Base-by-base conservation (phyloP, 1,139 yeast genomes). In the Scheffersomyces parashehatae region DNA sequence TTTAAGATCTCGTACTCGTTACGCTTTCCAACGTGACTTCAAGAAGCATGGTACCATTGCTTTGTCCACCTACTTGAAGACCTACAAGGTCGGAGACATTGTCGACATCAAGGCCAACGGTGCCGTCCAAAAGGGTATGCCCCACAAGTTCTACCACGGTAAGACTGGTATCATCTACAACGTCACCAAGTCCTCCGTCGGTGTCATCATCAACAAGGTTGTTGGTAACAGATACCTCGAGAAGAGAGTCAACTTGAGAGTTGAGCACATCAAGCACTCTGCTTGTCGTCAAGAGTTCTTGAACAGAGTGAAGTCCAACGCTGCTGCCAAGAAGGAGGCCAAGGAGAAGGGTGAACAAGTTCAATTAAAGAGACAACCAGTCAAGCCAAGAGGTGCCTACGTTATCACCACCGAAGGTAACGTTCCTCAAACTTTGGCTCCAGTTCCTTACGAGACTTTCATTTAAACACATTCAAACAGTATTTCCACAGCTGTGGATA, bases 121-220 rank as follows among this genome's bases (percentile, higher is more conserved):
- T 82, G 82, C 98, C 63, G 82, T 90, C 80, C 97, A 91, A 77
- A 89, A 90, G 84, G 97, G 97, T 86, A 89, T 91, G 96, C 97
- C 98, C 74, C 96, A 88, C 88, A 91, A 91, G 83, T 89, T 82
- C 85, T 90, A 91, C 96, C 97, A 90, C 82, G 97, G 98, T 78
- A 90, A 89, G 85, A 91, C 97, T 60, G 98, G 98, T 84, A 88
- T 90, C 62, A 84, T 91, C 59, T 91, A 83, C 93, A 91, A 91
- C 83, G 93, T 91, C 62, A 90, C 98, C 84, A 90, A 88, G 82
- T 79, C 96, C 54, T 81, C 97, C 54, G 97, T 91, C 59, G 97
- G 97, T 83, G 93, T 91, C 64, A 88, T 91, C 69, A 77, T 90
- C 71, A 85, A 91, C 91, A 91, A 91, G 85, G 83, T 89, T 75